Evolutionary conservation across 345 rosid species (phyloP).

Genomic region (Salix purpurea): DNA sequence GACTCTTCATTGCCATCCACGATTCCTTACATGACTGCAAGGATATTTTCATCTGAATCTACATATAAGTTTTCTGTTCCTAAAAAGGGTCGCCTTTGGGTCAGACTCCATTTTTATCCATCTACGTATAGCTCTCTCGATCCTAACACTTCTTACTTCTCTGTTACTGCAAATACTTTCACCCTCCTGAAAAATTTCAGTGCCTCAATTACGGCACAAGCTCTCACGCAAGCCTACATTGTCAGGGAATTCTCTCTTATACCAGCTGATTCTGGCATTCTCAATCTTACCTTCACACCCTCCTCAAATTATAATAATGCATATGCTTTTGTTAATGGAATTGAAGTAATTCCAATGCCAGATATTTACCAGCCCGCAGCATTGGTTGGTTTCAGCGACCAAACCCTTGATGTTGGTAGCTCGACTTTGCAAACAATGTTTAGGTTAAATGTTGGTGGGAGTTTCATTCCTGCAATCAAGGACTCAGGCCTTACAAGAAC

Average conservation of each 20-base stretch:
- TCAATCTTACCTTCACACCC: conserved; percentile 22
- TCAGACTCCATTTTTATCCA: conserved; percentile 28
- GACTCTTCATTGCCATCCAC: conserved; percentile 25
- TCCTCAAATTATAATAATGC: conserved; percentile 4
- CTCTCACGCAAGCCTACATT: conserved; percentile 24
- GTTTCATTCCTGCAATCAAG: conserved; percentile 15
- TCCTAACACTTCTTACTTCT: conserved; percentile 15
- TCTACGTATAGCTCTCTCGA: conserved; percentile 20
- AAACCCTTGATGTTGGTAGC: conserved; percentile 6
- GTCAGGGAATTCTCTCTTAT: conserved; percentile 19
- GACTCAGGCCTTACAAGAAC: conserved; percentile 26
- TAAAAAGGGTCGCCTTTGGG: conserved; percentile 12
- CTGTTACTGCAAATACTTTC: conserved; percentile 15
- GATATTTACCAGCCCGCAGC: conserved; percentile 10
- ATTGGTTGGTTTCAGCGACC: conserved; percentile 17
- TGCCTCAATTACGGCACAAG: conserved; percentile 18
- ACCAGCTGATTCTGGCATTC: conserved; percentile 2
- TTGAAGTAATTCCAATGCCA: conserved; percentile 29
- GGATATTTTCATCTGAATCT: conserved; percentile 17
- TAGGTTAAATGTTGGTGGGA: conserved; percentile 28
- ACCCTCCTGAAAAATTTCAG: conserved; percentile 29
- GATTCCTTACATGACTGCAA: conserved; percentile 27
- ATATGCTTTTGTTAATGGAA: conserved; percentile 23
- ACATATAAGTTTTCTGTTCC: conserved; percentile 21
- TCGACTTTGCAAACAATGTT: conserved; percentile 20